These are phyloP conservation scores for Pleurotus eryngii DNA, from an alignment of 768 basidiomycete species.

Conservation along the genomic window DNA sequence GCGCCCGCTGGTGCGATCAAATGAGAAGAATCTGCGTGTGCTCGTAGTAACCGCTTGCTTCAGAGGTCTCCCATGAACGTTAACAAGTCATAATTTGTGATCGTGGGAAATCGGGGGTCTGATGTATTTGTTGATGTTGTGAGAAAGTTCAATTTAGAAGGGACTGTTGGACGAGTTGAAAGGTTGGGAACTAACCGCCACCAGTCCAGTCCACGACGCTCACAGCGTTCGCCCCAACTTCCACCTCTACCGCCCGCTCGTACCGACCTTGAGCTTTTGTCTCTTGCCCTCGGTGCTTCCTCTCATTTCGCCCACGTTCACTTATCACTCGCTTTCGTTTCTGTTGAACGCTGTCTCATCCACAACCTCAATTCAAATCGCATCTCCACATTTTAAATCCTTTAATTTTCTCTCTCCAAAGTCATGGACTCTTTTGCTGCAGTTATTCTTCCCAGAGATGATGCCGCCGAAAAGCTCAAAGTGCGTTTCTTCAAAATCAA, in stretches of 20 bases:
- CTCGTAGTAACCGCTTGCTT: neutral
- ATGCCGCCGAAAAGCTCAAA: conserved; percentile 36
- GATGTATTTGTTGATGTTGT: conserved; percentile 8
- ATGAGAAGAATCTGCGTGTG: neutral
- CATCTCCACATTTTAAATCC: conserved; percentile 14
- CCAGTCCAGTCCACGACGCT: conserved; percentile 9
- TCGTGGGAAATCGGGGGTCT: conserved; percentile 15
- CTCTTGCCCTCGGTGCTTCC: conserved; percentile 26
- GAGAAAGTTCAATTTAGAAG: conserved; percentile 5
- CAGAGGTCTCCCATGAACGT: neutral
- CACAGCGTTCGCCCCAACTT: neutral
- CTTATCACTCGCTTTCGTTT: conserved; percentile 23
- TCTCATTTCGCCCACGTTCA: conserved; percentile 27
- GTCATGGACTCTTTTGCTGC: conserved; percentile 22
- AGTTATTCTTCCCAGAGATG: conserved; percentile 28
- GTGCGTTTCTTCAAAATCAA: conserved; percentile 21
- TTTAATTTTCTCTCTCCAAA: too few species aligned
- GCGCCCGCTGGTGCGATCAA: neutral
- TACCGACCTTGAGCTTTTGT: neutral
- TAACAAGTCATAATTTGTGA: neutral
- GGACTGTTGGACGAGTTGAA: neutral
- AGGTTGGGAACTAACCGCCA: conserved; percentile 8
- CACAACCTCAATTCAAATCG: conserved; percentile 4
- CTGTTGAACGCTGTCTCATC: conserved; percentile 7
- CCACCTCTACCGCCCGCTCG: conserved; percentile 11